A percentile compares a stretch with the other conserved stretches of the same genome.
These are phyloP conservation scores for Amanita exitialis DNA, from an alignment of 768 basidiomycete species.

Conservation along the genomic window DNA sequence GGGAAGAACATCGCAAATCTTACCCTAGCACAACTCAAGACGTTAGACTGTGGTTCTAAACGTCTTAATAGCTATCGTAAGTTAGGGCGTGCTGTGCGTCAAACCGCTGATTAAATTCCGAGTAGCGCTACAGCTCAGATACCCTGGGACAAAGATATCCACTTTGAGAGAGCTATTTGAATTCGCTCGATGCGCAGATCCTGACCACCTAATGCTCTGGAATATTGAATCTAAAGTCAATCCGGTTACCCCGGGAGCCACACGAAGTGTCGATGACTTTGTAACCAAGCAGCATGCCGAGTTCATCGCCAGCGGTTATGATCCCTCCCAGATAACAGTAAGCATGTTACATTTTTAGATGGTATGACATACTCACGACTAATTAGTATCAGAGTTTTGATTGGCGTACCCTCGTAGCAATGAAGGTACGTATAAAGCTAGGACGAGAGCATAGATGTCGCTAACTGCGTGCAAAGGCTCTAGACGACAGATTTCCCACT, in stretches of 20 bases:
- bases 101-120: not conserved
- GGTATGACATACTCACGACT: not conserved
- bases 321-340: conserved; percentile 50
- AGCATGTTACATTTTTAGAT: conserved; percentile 11
- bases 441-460: not conserved
- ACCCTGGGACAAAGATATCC: conserved; percentile 61
- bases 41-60: conserved; percentile 70
- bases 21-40: conserved; percentile 71
- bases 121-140: conserved; percentile 51
- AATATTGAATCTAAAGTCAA: conserved; percentile 79
- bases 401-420: conserved; percentile 65
- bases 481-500: conserved; percentile 45
- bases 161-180: conserved; percentile 68
- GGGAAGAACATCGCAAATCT: conserved; percentile 68
- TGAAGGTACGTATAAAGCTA: conserved; percentile 39
- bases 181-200: conserved; percentile 67
- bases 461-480: conserved; percentile 21
- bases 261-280: conserved; percentile 47
- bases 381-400: conserved; percentile 71
- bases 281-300: conserved; percentile 49
- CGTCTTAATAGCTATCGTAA: conserved; percentile 50
- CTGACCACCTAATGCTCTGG: conserved; percentile 48
- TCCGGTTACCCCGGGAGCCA: conserved; percentile 39
- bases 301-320: conserved; percentile 52
- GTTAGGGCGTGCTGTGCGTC: conserved; percentile 10